Base-by-base conservation (phyloP, 768 basidiomycete species). In the Hygrophorus russula region DNA sequence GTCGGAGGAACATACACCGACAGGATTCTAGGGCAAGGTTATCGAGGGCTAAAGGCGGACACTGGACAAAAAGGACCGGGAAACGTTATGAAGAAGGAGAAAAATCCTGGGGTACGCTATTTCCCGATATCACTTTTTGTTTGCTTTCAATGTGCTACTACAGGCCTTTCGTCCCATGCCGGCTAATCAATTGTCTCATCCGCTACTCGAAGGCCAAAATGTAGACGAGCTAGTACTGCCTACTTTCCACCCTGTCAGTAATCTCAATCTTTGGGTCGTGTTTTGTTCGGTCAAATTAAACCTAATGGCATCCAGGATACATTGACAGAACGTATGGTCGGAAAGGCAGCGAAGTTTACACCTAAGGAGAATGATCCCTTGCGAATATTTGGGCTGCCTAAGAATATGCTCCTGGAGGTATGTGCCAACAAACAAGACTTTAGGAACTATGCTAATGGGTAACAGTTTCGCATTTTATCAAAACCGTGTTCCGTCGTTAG, bases 401-500 rank as follows among this genome's bases (percentile, higher is more conserved):
- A 72, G 49, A 76, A 73, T 45, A 53, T 87, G 46, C 61, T 80
- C 24, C 62, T 86, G 41, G 89, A 91, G 67, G 87, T 87, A 34
- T 15, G 73, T 61, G 2, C 28, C 36, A 38, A 33, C 14, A 32
- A 42, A n/a, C n/a, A n/a, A 7, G 20, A 27, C 17, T n/a, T 12
- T 24, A 27, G 14, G 13, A 39, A 45, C 19, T 5, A 20, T 5
- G 30, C 33, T 17, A 10, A 41, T 32, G 11, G 9, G 40, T 8
- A 29, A 19, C 49, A 88, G 81, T 86, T 76, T 55, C 71, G 78
- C 15, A 61, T 92, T 35, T 69, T 92, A 6, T 74, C 79, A 1
- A 68, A 69, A 42, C 83, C 88, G 0, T 80, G 72, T 36, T 79
- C 85, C 0, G 78, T 93, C 4, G 67, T 90, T 5, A 74, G 90